phyloP scores from a whole-genome alignment of 129 eudicot species.

The Chrysanthemum seticuspe region DNA sequence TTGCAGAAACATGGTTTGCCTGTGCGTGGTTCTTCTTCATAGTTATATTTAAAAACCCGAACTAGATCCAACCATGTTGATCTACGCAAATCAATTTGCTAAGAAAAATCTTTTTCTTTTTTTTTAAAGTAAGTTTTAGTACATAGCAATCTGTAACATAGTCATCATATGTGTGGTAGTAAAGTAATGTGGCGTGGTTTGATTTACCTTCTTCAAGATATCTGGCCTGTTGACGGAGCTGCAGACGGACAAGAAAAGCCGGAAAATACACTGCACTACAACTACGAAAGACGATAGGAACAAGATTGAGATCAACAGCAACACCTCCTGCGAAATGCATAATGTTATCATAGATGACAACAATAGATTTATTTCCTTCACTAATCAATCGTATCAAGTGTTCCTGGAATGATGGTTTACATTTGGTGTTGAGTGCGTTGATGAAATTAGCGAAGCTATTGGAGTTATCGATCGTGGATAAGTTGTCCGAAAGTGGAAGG shows the following conservation, averaged over 20 bases:
- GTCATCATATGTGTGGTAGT: background rate
- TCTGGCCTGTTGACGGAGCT: constrained; percentile 27
- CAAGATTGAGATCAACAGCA: constrained; percentile 36
- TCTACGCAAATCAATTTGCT: too few relatives aligned
- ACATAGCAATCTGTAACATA: background rate
- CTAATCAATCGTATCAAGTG: constrained; percentile 34
- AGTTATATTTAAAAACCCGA: too few relatives aligned
- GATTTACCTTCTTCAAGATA: constrained; percentile 35
- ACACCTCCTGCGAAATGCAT: constrained; percentile 43
- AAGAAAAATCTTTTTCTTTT: too few relatives aligned
- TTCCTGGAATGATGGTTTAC: constrained; percentile 31
- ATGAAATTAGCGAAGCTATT: constrained; percentile 11
- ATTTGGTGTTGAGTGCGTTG: constrained; percentile 28
- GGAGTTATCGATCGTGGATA: constrained; percentile 9
- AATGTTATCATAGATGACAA: constrained; percentile 44
- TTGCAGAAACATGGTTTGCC: too few relatives aligned
- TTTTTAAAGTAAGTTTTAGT: too few relatives aligned
- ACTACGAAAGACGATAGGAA: constrained; percentile 32
- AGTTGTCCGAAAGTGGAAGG: constrained; percentile 31
- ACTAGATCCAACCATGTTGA: too few relatives aligned
- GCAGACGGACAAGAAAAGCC: constrained; percentile 25
- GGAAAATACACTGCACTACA: constrained; percentile 26
- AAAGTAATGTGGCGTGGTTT: background rate
- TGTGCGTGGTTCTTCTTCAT: too few relatives aligned
- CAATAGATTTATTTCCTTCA: constrained; percentile 25